Evolutionary conservation across 2,329 filamentous ascomycete genomes (phyloP).

Genomic region (Curvularia verruculosa): DNA sequence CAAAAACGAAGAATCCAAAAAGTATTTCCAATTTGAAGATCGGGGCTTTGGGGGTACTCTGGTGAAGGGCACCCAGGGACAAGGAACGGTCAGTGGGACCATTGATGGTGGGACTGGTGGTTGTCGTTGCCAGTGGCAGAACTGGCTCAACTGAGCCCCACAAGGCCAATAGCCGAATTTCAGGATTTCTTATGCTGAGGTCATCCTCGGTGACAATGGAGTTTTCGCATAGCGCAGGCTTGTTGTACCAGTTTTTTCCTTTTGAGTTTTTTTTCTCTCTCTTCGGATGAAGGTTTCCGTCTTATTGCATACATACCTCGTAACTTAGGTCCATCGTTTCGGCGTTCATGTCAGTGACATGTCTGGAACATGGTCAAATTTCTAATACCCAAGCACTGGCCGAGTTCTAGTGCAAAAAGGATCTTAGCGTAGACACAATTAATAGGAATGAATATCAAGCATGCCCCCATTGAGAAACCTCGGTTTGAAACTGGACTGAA

Average conservation of each 20-base stretch:
- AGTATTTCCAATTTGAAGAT: constrained; percentile 60
- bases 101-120: constrained; percentile 66
- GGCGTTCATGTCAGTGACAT: constrained; percentile 15
- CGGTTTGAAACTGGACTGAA: not conserved
- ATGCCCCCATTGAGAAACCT: not conserved
- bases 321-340: not conserved
- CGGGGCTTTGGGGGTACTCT: constrained; percentile 58
- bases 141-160: constrained; percentile 50
- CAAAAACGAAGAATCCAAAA: constrained; percentile 42
- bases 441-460: constrained; percentile 3
- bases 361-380: constrained; percentile 10
- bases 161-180: not conserved
- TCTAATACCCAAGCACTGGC: constrained; percentile 13
- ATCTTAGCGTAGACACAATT: constrained; percentile 4
- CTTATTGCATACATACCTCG: constrained; percentile 5
- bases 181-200: constrained; percentile 14
- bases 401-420: constrained; percentile 6
- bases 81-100: constrained; percentile 50
- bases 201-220: constrained; percentile 18
- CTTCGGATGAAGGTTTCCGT: constrained; percentile 8
- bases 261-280: constrained; percentile 3
- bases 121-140: constrained; percentile 66
- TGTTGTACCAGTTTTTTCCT: constrained; percentile 3
- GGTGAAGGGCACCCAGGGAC: constrained; percentile 58
- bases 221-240: constrained; percentile 29